Evolutionary conservation across 2,329 filamentous ascomycete genomes (phyloP).

Genomic region (Graphilbum fragrans): DNA sequence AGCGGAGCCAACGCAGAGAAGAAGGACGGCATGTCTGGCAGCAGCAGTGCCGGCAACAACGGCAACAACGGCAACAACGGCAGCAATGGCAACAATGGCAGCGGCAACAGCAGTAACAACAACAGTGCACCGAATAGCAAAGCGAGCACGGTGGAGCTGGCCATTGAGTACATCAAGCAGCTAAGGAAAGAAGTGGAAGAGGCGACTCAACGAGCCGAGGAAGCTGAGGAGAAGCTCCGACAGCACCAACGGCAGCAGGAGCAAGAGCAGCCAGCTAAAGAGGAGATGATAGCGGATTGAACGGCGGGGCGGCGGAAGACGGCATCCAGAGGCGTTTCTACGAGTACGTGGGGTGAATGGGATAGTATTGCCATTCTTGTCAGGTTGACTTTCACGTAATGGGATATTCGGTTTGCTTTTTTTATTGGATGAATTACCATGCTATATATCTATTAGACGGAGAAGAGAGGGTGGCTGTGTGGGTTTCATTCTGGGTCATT

Average conservation of each 20-base stretch:
- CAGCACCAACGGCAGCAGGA: neutral
- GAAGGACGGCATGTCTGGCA: constrained; percentile 94
- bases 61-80: constrained; percentile 21
- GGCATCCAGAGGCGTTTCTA: neutral
- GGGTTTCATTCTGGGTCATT: too few species aligned
- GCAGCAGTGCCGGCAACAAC: constrained; percentile 34
- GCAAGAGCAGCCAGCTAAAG: constrained; percentile 1
- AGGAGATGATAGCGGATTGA: neutral
- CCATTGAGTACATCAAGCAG: constrained; percentile 87
- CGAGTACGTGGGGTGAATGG: too few species aligned
- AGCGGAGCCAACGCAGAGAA: constrained; percentile 33
- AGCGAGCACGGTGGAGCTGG: constrained; percentile 92
- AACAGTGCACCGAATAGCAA: constrained; percentile 84
- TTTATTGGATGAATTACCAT: too few species aligned
- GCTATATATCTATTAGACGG: too few species aligned
- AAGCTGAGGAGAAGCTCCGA: constrained; percentile 49
- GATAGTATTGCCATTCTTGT: too few species aligned
- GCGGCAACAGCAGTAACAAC: constrained; percentile 27
- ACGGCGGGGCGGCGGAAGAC: neutral
- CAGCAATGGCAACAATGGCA: constrained; percentile 2
- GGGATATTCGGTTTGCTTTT: too few species aligned
- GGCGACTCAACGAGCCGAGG: constrained; percentile 49
- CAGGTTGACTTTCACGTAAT: too few species aligned
- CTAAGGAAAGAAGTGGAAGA: constrained; percentile 62
- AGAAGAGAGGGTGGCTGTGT: too few species aligned